Base-by-base conservation (phyloP, 306 rosid genomes). In the Crataegus laevigata region DNA sequence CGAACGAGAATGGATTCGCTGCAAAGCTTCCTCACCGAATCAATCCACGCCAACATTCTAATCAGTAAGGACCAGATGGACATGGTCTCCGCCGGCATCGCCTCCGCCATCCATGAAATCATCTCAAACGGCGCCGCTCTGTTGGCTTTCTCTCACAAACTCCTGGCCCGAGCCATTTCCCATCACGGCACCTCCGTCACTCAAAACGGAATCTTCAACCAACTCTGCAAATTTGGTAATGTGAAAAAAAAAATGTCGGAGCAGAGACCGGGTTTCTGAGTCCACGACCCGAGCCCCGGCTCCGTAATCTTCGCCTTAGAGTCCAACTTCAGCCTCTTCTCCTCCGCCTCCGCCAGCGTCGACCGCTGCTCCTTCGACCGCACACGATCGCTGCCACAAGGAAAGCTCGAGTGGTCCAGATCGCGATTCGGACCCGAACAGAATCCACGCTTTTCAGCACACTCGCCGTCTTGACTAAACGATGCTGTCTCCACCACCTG, bases 321-420 rank as follows among this genome's bases (percentile, higher is more conserved):
- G 78, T 94, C 98, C 19, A 94, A 88, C 87, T 79, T 94, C 77
- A 91, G 90, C 68, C 84, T 94, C 80, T 91, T 92, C 84, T 94
- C 98, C 30, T 91, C 98, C 28, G 91, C 96, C 61, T 94, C 96
- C 3, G 97, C 96, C 5, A 88, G 96, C 78, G 98, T 89, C 6
- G 98, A 91, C 66, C 97, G 96, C 22, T 90, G 97, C 71, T 94
- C 98, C 19, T 91, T 89, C 55, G 98, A 94, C 67, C 93, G 76
- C 79, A 36, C 82, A 82, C 67, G 96, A 89, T 71, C 88, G 73
- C 29, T 84, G 80, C 34, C n/a, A 55, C 5, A 54, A 58, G 40
- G 91, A 83, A 59, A 85, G 85, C 60, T 87, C 85, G 82, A 88
- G 92, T 78, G 96, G 93, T 85, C 90, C 89, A 72, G 90, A 89